Conservation (phyloP, 768 basidiomycete species). For the Lentinus tigrinus region DNA sequence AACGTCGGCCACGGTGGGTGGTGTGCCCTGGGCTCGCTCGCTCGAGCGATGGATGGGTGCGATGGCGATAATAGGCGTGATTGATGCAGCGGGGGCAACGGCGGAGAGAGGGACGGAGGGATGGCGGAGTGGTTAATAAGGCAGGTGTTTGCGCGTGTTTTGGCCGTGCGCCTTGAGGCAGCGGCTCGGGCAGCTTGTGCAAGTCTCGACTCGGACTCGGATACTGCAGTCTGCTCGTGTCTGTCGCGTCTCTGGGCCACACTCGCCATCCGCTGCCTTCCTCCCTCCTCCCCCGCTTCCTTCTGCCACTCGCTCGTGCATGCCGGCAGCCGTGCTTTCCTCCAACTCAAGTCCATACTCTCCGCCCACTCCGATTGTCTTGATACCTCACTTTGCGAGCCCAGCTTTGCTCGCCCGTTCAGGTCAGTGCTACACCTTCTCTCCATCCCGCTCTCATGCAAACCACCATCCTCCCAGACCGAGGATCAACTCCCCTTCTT, state of each 20-base stretch:
- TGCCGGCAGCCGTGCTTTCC: neutral
- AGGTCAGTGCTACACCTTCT: constrained; percentile 11
- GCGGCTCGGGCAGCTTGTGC: too few species aligned
- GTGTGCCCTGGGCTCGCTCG: too few species aligned
- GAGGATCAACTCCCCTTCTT: neutral
- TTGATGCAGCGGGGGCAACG: neutral
- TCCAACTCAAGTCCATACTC: neutral
- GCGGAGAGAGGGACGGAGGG: neutral
- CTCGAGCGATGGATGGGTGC: too few species aligned
- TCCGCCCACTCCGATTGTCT: neutral
- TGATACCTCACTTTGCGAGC: neutral
- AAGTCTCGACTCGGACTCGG: neutral
- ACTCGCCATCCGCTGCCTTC: neutral
- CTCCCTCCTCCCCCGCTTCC: neutral
- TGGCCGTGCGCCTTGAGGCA: neutral
- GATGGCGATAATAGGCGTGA: constrained; percentile 10
- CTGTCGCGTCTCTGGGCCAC: constrained; percentile 10
- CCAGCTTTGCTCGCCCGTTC: neutral
- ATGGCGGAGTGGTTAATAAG: constrained; percentile 2
- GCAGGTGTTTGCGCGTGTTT: constrained; percentile 4
- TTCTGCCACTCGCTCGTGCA: constrained; percentile 2
- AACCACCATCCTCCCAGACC: constrained; percentile 2
- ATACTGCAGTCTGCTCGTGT: neutral
- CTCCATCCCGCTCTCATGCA: constrained; percentile 8
- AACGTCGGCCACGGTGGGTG: too few species aligned